A percentile compares a stretch with the other conserved stretches of the same genome.
Conservation (phyloP, 441 rosid species). For the Erodium texanum region DNA sequence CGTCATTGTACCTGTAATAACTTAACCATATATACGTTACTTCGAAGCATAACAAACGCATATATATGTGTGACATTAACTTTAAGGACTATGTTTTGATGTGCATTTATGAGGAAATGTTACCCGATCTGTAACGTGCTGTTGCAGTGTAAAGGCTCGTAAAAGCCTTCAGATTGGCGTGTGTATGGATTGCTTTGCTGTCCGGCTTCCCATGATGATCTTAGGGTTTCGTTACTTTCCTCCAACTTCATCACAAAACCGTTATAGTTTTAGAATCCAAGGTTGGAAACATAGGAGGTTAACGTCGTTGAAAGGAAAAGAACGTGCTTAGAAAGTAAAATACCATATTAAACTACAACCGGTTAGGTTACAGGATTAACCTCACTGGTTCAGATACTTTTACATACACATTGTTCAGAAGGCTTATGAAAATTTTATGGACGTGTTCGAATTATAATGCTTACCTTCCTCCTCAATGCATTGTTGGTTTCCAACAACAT, state of each 20-base stretch:
- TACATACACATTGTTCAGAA: too few species aligned
- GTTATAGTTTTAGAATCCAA: neutral
- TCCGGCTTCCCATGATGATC: slow-evolving; percentile 2
- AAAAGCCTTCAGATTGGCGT: slow-evolving; percentile 16
- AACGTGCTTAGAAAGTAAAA: too few species aligned
- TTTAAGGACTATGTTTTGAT: too few species aligned
- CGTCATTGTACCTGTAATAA: slow-evolving; percentile 24
- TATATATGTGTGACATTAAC: too few species aligned
- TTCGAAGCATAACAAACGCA: too few species aligned
- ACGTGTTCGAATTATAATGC: neutral
- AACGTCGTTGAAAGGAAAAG: neutral
- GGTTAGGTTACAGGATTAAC: too few species aligned
- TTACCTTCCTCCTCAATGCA: slow-evolving; percentile 19
- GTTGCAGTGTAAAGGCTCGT: slow-evolving; percentile 32
- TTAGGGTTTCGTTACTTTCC: slow-evolving; percentile 1
- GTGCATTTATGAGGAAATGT: neutral
- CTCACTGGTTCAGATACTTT: too few species aligned
- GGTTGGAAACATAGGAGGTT: neutral
- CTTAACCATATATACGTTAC: too few species aligned
- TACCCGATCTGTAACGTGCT: slow-evolving; percentile 41
- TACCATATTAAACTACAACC: too few species aligned
- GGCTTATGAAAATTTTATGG: too few species aligned
- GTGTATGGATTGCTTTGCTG: slow-evolving; percentile 3
- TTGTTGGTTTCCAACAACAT: slow-evolving; percentile 14
- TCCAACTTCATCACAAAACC: neutral